phyloP scores from a whole-genome alignment of 768 basidiomycete genomes.

The Dacryopinax primogenitus region DNA sequence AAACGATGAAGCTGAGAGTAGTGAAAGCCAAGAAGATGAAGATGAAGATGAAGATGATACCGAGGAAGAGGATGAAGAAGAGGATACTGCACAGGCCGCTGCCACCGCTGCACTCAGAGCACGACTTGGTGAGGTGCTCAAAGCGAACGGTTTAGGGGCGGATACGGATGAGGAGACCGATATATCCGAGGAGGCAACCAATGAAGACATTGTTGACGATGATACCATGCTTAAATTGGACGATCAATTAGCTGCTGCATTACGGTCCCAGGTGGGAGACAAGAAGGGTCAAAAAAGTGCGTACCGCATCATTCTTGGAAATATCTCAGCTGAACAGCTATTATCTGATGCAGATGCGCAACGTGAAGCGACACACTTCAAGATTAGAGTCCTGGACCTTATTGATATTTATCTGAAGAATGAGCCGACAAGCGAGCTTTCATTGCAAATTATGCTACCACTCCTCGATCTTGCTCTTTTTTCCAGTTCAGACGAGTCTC shows the following conservation, averaged over 20 bases:
- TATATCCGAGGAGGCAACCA: constrained; percentile 40
- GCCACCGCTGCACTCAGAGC: neutral
- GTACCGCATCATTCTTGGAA: constrained; percentile 17
- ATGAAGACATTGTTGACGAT: constrained; percentile 72
- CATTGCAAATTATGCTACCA: constrained; percentile 56
- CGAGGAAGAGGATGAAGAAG: constrained; percentile 31
- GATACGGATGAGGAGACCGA: constrained; percentile 35
- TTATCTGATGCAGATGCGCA: constrained; percentile 62
- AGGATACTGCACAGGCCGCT: constrained; percentile 32
- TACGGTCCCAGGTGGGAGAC: constrained; percentile 52
- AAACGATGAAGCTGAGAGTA: constrained; percentile 11
- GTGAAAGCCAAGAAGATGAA: constrained; percentile 1
- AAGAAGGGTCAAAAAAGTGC: constrained; percentile 55
- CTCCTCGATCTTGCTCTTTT: constrained; percentile 61
- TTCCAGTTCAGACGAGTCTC: constrained; percentile 62
- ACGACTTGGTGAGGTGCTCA: constrained; percentile 2
- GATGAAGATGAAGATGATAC: constrained; percentile 29
- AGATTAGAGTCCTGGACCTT: constrained; percentile 90
- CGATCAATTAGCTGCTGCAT: constrained; percentile 77
- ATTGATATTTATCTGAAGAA: constrained; percentile 71
- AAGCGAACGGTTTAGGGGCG: constrained; percentile 19
- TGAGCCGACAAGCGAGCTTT: constrained; percentile 58
- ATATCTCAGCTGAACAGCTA: neutral
- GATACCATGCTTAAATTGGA: constrained; percentile 98
- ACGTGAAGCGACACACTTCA: constrained; percentile 88